Conservation (phyloP, 2,329 filamentous ascomycete genomes). For the Lithohypha guttulata region DNA sequence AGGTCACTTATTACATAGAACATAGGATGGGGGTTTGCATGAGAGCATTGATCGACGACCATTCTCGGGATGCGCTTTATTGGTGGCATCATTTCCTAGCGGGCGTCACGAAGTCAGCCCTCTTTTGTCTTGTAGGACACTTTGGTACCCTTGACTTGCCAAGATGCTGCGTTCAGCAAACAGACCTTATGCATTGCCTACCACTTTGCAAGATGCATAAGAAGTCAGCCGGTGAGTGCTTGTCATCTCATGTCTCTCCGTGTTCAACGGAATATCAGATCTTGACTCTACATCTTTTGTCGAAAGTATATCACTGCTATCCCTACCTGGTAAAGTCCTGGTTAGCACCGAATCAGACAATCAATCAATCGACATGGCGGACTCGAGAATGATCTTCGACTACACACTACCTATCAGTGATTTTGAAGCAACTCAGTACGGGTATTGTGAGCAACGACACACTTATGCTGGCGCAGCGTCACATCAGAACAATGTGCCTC, state of each 20-base stretch:
- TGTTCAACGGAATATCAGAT: background rate
- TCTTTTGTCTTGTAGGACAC: background rate
- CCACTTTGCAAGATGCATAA: slow-evolving; percentile 3
- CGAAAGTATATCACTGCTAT: background rate
- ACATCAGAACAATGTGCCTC: background rate
- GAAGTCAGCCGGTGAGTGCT: background rate
- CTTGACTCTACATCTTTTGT: background rate
- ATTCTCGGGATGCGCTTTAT: too few species aligned
- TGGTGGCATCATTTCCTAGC: too few species aligned
- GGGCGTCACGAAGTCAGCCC: background rate
- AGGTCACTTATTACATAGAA: too few species aligned
- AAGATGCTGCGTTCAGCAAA: background rate
- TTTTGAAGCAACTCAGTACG: background rate
- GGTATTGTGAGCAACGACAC: background rate
- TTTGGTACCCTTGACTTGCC: background rate
- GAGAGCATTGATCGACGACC: too few species aligned
- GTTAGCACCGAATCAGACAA: background rate
- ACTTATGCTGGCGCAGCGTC: background rate
- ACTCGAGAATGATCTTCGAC: background rate
- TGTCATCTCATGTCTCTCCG: background rate
- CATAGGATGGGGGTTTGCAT: too few species aligned
- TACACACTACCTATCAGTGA: background rate
- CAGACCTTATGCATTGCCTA: background rate
- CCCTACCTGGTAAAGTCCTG: background rate
- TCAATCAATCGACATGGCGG: background rate